Percentiles rank a stretch among this genome's conserved stretches.
These are phyloP conservation scores for Globisporangium cederbergense DNA, from an alignment of 352 stramenopile genomes.

Conservation along the genomic window DNA sequence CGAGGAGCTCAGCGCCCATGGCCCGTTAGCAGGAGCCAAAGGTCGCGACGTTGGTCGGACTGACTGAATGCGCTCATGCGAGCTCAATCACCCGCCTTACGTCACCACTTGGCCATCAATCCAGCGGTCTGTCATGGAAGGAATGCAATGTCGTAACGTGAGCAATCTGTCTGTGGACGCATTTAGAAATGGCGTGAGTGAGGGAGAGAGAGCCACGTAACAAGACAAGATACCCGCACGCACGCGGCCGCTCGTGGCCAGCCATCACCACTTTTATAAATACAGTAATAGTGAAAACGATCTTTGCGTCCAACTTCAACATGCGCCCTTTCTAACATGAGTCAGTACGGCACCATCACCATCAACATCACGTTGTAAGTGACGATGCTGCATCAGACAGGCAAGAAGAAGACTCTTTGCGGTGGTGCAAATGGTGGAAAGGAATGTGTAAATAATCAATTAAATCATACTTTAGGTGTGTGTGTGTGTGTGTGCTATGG, in stretches of 20 bases:
- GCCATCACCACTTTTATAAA: background rate
- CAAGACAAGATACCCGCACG: background rate
- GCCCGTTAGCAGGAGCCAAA: background rate
- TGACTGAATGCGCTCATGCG: background rate
- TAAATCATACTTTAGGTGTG: too few relatives aligned
- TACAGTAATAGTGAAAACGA: background rate
- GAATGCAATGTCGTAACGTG: background rate
- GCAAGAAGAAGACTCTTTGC: too few relatives aligned
- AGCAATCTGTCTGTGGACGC: too few relatives aligned
- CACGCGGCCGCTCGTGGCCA: background rate
- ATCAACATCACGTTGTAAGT: too few relatives aligned
- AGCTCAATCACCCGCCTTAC: background rate
- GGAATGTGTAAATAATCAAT: too few relatives aligned
- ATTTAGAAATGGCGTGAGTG: too few relatives aligned
- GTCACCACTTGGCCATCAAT: background rate
- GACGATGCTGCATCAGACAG: too few relatives aligned
- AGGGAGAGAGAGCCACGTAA: background rate
- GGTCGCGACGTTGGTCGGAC: background rate
- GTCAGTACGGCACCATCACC: too few relatives aligned
- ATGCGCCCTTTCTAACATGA: background rate
- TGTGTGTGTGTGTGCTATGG: too few relatives aligned
- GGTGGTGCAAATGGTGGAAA: too few relatives aligned
- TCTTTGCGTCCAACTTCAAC: background rate
- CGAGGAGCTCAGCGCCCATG: background rate
- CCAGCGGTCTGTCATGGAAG: background rate